These are phyloP conservation scores for Beverwykella pulmonaria DNA, from an alignment of 495 filamentous ascomycete species.

Conservation along the genomic window DNA sequence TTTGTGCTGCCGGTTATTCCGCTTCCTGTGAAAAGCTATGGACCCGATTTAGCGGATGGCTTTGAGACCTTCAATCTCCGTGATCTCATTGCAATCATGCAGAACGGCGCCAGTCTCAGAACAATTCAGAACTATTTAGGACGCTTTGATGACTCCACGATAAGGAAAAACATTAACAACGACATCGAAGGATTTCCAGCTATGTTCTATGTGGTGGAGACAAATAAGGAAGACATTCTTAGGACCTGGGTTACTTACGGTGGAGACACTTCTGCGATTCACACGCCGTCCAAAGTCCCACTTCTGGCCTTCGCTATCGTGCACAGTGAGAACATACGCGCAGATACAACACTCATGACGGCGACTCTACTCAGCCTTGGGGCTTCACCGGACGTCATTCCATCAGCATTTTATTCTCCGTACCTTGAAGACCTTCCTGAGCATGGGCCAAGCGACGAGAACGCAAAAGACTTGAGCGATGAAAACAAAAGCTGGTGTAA, in stretches of 20 bases:
- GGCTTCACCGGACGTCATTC: conserved; percentile 37
- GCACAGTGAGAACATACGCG: conserved; percentile 38
- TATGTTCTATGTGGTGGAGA: conserved; percentile 52
- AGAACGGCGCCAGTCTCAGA: too few species aligned
- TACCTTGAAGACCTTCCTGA: too few species aligned
- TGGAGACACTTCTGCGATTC: conserved; percentile 9
- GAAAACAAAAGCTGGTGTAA: background rate
- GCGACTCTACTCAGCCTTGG: conserved; percentile 50
- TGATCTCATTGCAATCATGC: too few species aligned
- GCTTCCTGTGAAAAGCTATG: too few species aligned
- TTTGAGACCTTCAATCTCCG: too few species aligned
- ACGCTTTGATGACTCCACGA: too few species aligned
- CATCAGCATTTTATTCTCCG: too few species aligned
- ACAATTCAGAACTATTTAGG: too few species aligned
- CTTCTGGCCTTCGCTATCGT: conserved; percentile 53
- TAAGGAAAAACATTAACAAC: conserved; percentile 37
- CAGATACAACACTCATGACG: conserved; percentile 45
- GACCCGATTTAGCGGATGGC: too few species aligned
- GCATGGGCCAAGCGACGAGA: too few species aligned
- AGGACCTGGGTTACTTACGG: conserved; percentile 46
- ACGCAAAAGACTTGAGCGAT: background rate
- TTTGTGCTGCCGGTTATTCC: too few species aligned
- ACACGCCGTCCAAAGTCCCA: conserved; percentile 43
- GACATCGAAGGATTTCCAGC: conserved; percentile 46
- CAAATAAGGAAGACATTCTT: conserved; percentile 47